Evolutionary conservation across 2,329 filamentous ascomycete species (phyloP).

Genomic region (Alternaria gaisen): DNA sequence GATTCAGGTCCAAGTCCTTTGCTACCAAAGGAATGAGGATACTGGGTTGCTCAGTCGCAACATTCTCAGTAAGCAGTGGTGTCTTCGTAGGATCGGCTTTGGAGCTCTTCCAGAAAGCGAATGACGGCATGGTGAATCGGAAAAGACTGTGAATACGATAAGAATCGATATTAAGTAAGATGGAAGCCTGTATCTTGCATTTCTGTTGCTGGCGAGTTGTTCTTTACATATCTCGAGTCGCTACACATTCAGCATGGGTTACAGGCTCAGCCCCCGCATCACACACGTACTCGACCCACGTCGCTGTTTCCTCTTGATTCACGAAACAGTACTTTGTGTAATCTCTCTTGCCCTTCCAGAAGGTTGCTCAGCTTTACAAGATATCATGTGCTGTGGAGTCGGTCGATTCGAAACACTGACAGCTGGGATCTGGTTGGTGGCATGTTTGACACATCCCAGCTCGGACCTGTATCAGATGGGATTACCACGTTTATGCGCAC

Average conservation of each 20-base stretch:
- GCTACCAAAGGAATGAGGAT: not conserved
- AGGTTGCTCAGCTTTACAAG: not conserved
- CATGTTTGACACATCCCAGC: conserved; percentile 2
- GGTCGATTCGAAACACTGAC: conserved; percentile 9
- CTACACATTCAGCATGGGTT: conserved; percentile 3
- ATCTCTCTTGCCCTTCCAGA: not conserved
- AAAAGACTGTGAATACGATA: not conserved
- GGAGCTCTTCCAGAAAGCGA: conserved; percentile 32
- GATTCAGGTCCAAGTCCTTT: conserved; percentile 22
- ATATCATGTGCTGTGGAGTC: not conserved
- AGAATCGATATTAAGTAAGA: not conserved
- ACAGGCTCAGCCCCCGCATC: conserved; percentile 17
- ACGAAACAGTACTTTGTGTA: not conserved
- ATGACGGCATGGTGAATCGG: conserved; percentile 27
- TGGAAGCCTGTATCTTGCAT: not conserved
- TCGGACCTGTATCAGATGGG: conserved; percentile 16
- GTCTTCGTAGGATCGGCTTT: conserved; percentile 21
- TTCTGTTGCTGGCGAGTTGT: not conserved
- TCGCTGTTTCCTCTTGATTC: conserved; percentile 20
- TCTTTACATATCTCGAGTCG: conserved; percentile 2
- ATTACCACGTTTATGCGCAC: conserved; percentile 26
- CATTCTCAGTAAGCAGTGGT: conserved; percentile 15
- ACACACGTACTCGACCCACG: conserved; percentile 16
- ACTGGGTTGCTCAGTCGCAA: conserved; percentile 3
- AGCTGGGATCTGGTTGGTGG: conserved; percentile 14